Evolutionary conservation across 2,329 filamentous ascomycete genomes (phyloP), one percentile per base, ranked within the genome.

Genomic region (Didymella arachidicola): DNA sequence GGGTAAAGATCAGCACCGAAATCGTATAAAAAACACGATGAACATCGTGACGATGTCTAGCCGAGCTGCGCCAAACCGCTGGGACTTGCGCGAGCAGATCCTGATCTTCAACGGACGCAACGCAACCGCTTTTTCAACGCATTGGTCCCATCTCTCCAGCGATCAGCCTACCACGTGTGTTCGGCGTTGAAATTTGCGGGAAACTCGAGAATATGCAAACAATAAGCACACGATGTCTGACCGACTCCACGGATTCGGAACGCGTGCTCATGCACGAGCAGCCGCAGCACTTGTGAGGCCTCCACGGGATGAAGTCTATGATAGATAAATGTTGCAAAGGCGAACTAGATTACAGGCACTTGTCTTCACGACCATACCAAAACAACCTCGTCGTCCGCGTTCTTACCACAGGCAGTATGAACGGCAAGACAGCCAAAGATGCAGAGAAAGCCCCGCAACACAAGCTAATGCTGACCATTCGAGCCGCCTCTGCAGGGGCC

Each of bases 61-160:
- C 16, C 38, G 45, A 48, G 26, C 45, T 34, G 34, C 12, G 49
- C 38, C 50, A 29, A 50, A 50, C 50, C 10, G 27, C 30, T 50
- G 56, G 56, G 27, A 29, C 50, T 42, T 50, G 56, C 45, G 41
- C 32, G 45, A 46, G 41, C 32, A 50, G 50, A 59, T 59, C 50
- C 6, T 46, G 39, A 50, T 48, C 49, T 49, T 53, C 49, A 26
- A 30, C 25, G 29, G 36, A 34, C 39, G 18, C 25, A 16, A 36
- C 18, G 22, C 41, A 10, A 43, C 30, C 53, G 42, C 27, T 27
- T 57, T 14, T 46, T 46, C 19, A 41, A 32, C 32, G 26, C 51
- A 11, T 41, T 34, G 41, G 18, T 47, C 8, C 34, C 32, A 47
- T 25, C 26, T 5, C 32, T 41, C 32, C 41, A 29, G 30, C 50